Conservation (phyloP, 176 grass and related monocot genomes). For the Typha latifolia region DNA sequence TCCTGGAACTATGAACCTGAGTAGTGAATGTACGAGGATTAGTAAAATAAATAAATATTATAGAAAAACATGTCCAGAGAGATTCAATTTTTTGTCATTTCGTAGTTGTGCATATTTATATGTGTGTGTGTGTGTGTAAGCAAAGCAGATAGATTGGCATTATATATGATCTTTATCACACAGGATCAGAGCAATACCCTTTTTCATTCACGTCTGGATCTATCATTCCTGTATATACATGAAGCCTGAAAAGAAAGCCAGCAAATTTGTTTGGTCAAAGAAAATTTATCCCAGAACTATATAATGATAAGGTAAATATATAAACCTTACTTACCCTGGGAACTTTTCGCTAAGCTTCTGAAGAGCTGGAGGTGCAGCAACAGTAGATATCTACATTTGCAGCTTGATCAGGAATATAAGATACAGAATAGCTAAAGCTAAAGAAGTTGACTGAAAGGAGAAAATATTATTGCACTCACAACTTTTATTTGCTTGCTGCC, state of each 20-base stretch:
- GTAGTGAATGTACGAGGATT: too few relatives aligned
- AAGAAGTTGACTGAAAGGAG: not conserved
- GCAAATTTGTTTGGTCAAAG: not conserved
- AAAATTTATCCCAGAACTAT: not conserved
- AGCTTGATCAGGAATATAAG: not conserved
- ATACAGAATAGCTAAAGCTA: not conserved
- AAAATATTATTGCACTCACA: conserved; percentile 35
- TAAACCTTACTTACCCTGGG: conserved; percentile 37
- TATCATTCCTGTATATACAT: conserved; percentile 53
- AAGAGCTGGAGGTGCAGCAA: conserved; percentile 58
- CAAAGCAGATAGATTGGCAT: too few relatives aligned
- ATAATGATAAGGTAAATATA: conserved; percentile 1
- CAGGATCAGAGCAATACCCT: conserved; percentile 24
- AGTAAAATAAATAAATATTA: too few relatives aligned
- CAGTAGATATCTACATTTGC: conserved; percentile 39
- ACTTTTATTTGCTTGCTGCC: conserved; percentile 87
- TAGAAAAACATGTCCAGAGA: too few relatives aligned
- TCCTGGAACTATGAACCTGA: conserved; percentile 54
- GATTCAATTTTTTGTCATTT: too few relatives aligned
- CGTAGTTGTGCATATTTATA: not conserved
- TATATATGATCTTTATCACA: too few relatives aligned
- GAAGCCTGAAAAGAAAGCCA: conserved; percentile 34
- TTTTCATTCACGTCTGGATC: conserved; percentile 66
- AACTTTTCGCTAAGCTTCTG: conserved; percentile 54
- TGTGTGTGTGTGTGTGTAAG: not conserved